Percentiles rank a stretch among this genome's conserved stretches.
Evolutionary conservation across 148 eudicot species (phyloP).

Genomic region (Spergularia marina): DNA sequence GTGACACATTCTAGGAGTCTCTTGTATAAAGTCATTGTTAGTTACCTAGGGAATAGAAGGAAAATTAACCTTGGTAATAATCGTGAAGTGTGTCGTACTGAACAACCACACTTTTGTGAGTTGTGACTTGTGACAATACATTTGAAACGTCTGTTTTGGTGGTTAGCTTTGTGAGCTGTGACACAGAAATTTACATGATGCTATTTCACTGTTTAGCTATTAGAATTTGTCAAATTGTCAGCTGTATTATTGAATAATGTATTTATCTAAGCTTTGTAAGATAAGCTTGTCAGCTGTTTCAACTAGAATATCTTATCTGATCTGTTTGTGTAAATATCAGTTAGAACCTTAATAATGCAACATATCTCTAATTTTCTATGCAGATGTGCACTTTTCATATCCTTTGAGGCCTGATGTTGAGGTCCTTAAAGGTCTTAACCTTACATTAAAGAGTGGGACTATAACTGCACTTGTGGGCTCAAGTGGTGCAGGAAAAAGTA

Average conservation of each 20-base stretch:
- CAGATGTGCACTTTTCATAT: conserved; percentile 93
- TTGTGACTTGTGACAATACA: not conserved
- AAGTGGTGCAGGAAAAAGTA: conserved; percentile 99
- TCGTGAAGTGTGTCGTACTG: not conserved
- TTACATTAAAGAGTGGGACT: conserved; percentile 75
- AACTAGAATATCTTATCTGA: not conserved
- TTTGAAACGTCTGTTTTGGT: not conserved
- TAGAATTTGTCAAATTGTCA: not conserved
- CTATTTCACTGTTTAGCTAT: not conserved
- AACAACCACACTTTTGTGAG: not conserved
- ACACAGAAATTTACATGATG: not conserved
- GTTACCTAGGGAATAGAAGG: not conserved
- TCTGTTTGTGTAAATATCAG: not conserved
- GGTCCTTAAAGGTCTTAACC: conserved; percentile 68
- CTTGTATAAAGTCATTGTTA: not conserved
- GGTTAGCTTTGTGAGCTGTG: not conserved
- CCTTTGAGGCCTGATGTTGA: conserved; percentile 91
- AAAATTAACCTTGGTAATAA: no score
- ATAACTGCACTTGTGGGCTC: conserved; percentile 95
- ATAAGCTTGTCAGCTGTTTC: not conserved
- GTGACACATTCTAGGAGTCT: not conserved
- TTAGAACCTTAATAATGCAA: conserved; percentile 8
- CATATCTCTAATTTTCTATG: conserved; percentile 19
- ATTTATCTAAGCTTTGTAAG: not conserved
- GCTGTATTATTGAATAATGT: not conserved